Evolutionary conservation across 176 grass and related monocot species (phyloP).

Genomic region (Poa pratensis): DNA sequence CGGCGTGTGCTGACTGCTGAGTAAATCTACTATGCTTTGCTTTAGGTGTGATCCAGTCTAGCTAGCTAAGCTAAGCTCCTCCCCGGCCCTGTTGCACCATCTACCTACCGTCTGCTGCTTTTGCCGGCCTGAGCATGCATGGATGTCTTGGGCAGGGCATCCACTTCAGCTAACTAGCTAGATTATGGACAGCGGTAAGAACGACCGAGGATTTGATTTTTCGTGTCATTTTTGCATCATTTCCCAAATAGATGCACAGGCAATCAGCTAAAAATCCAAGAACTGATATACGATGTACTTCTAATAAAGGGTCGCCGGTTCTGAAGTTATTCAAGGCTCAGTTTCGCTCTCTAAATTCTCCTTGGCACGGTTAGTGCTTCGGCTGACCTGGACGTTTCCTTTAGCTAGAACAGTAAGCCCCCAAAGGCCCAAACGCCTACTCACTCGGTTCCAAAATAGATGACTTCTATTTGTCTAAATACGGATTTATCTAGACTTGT

Average conservation of each 20-base stretch:
- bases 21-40: not conserved
- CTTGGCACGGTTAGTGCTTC: not conserved
- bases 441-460: too few relatives aligned
- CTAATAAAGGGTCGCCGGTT: not conserved
- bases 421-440: not conserved
- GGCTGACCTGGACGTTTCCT: not conserved
- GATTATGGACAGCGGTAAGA: not conserved
- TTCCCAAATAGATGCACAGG: not conserved
- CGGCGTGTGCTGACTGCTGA: not conserved
- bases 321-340: too few relatives aligned
- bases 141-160: conserved; percentile 5
- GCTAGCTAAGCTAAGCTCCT: not conserved
- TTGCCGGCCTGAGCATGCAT: not conserved
- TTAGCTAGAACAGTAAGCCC: not conserved
- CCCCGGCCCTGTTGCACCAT: not conserved
- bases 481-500: too few relatives aligned
- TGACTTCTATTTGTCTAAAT: too few relatives aligned
- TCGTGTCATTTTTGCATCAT: not conserved
- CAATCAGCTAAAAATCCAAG: not conserved
- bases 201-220: not conserved
- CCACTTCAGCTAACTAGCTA: conserved; percentile 1
- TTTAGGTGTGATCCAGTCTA: conserved; percentile 10
- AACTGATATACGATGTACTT: not conserved
- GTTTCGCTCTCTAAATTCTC: not conserved
- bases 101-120: not conserved